These are phyloP conservation scores for Talaromyces sp. DNA, from an alignment of 2,329 filamentous ascomycete species.

Conservation along the genomic window DNA sequence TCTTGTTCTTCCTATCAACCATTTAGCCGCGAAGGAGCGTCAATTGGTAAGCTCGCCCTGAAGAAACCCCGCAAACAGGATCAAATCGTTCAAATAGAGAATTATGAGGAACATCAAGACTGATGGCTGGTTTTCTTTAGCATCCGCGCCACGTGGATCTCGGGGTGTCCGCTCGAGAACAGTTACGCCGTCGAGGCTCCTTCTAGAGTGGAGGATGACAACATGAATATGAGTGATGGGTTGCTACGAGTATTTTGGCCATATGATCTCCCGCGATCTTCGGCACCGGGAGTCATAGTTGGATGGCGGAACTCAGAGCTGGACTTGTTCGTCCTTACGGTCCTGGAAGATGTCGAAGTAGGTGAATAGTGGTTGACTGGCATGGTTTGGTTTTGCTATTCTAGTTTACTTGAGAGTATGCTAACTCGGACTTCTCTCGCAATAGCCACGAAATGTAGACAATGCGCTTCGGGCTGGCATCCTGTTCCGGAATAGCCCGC, in stretches of 20 bases:
- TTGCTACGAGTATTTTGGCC: constrained; percentile 99
- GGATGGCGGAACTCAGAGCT: constrained; percentile 93
- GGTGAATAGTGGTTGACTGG: constrained; percentile 34
- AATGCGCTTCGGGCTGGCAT: constrained; percentile 82
- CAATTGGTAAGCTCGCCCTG: constrained; percentile 64
- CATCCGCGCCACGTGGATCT: constrained; percentile 78
- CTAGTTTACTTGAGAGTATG: background rate
- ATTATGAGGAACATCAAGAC: background rate
- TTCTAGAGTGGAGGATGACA: constrained; percentile 69
- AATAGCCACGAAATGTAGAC: constrained; percentile 75
- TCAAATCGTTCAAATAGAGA: too few relatives aligned
- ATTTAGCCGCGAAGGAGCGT: constrained; percentile 78
- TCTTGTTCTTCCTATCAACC: constrained; percentile 80
- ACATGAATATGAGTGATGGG: constrained; percentile 72
- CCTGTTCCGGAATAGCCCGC: constrained; percentile 78
- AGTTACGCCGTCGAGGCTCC: constrained; percentile 89
- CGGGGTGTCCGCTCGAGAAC: constrained; percentile 92
- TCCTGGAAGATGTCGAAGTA: constrained; percentile 90
- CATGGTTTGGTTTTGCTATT: background rate
- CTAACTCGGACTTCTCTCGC: constrained; percentile 2
- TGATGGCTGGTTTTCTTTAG: constrained; percentile 48
- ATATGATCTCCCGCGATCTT: constrained; percentile 73
- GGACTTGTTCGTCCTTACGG: constrained; percentile 86
- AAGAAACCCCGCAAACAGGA: constrained; percentile 1
- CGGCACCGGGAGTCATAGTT: constrained; percentile 80